These are phyloP conservation scores for Trifolium fragiferum DNA, from an alignment of 306 rosid species.

Conservation along the genomic window DNA sequence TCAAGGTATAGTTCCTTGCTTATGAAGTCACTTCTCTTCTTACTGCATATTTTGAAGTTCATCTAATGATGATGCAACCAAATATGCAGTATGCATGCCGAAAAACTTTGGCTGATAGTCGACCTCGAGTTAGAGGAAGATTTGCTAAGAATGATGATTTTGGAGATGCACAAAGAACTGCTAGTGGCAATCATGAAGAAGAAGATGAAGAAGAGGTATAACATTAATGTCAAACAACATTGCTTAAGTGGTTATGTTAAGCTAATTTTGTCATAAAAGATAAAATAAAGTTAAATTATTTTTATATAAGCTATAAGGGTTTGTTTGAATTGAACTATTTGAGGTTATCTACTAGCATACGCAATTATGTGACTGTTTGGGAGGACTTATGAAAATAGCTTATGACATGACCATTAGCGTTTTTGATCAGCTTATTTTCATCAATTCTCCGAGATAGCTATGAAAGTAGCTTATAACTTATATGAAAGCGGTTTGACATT, in stretches of 20 bases:
- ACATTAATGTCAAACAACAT: slow-evolving; percentile 20
- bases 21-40: slow-evolving; percentile 11
- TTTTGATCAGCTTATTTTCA: no score
- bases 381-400: no score
- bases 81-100: slow-evolving; percentile 92
- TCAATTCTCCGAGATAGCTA: no score
- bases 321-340: no score
- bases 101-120: slow-evolving; percentile 92
- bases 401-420: no score
- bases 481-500: no score
- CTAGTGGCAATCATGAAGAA: slow-evolving; percentile 71
- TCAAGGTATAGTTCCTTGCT: slow-evolving; percentile 28
- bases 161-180: slow-evolving; percentile 66
- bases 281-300: no score
- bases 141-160: slow-evolving; percentile 95
- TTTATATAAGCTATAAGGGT: no score
- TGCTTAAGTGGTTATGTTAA: background rate
- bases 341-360: no score
- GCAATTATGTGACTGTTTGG: no score
- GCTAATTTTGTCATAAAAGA: no score
- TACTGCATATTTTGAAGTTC: slow-evolving; percentile 29
- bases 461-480: no score
- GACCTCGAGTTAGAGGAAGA: slow-evolving; percentile 98
- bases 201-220: slow-evolving; percentile 88
- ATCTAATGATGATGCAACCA: slow-evolving; percentile 39